phyloP scores from a whole-genome alignment of 1,284 basidiomycete genomes.

The Ganoderma meredithae region DNA sequence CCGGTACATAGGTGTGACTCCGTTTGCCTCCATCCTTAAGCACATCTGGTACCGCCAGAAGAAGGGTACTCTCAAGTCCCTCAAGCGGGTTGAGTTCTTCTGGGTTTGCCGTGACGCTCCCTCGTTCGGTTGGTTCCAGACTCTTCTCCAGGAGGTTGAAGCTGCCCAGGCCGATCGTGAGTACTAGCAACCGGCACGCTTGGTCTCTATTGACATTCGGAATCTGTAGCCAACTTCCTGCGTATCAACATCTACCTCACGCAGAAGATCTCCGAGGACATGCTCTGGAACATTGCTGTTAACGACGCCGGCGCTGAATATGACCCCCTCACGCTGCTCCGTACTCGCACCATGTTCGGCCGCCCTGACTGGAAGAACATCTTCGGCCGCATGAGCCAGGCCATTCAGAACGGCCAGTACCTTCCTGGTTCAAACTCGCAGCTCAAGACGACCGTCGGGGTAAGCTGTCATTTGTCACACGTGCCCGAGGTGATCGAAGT shows the following conservation, averaged over 20 bases:
- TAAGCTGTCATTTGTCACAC: slow-evolving; percentile 47
- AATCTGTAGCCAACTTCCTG: slow-evolving; percentile 78
- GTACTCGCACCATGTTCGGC: slow-evolving; percentile 87
- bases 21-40: slow-evolving; percentile 91
- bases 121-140: slow-evolving; percentile 95
- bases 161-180: slow-evolving; percentile 83
- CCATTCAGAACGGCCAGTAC: slow-evolving; percentile 82
- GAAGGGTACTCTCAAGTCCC: slow-evolving; percentile 73
- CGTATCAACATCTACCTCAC: slow-evolving; percentile 92
- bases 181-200: slow-evolving; percentile 40
- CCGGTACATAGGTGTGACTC: slow-evolving; percentile 69
- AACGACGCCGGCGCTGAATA: slow-evolving; percentile 84
- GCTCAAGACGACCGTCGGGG: slow-evolving; percentile 82
- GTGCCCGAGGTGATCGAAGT: slow-evolving; percentile 19
- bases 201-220: slow-evolving; percentile 15
- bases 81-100: slow-evolving; percentile 89
- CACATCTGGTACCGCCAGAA: slow-evolving; percentile 93
- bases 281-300: slow-evolving; percentile 90
- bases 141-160: slow-evolving; percentile 84
- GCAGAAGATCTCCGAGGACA: slow-evolving; percentile 84
- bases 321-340: slow-evolving; percentile 86
- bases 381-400: slow-evolving; percentile 73
- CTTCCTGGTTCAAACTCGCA: slow-evolving; percentile 79
- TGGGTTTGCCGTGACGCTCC: slow-evolving; percentile 90
- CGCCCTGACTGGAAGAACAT: slow-evolving; percentile 87